Evolutionary conservation across 371 early-diverging fungal genomes (phyloP).

Genomic region (Dinochytrium kinnereticum): DNA sequence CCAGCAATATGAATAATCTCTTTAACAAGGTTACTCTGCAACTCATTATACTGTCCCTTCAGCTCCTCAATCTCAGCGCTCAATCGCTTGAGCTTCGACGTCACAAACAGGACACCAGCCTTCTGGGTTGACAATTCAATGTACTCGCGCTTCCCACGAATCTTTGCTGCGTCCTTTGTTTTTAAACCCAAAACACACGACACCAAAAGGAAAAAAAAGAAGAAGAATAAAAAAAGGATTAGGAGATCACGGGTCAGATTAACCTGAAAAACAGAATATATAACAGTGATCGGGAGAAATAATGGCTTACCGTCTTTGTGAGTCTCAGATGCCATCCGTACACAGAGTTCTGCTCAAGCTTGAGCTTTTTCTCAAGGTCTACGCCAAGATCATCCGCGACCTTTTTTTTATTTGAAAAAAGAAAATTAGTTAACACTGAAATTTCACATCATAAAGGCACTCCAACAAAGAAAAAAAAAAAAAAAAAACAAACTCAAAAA

Average conservation of each 20-base stretch:
- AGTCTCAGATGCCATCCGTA: constrained; percentile 91
- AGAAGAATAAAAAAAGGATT: too few species aligned
- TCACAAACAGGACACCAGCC: constrained; percentile 88
- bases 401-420: too few species aligned
- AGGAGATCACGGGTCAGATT: too few species aligned
- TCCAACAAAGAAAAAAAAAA: neutral
- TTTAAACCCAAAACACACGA: neutral
- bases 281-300: neutral
- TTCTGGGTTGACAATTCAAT: constrained; percentile 91
- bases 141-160: constrained; percentile 69
- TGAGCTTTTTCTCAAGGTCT: constrained; percentile 87
- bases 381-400: constrained; percentile 69
- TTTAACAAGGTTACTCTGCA: constrained; percentile 77
- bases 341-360: constrained; percentile 79
- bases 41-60: constrained; percentile 63
- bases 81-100: constrained; percentile 66
- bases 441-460: too few species aligned
- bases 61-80: constrained; percentile 60
- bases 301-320: constrained; percentile 75
- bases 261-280: neutral
- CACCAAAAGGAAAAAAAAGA: constrained; percentile 10
- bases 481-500: neutral
- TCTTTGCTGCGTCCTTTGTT: constrained; percentile 63
- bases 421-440: too few species aligned
- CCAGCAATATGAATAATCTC: constrained; percentile 80